These are phyloP conservation scores for Paraphysoderma sedebokerense DNA, from an alignment of 371 early-diverging fungal species.

Conservation along the genomic window DNA sequence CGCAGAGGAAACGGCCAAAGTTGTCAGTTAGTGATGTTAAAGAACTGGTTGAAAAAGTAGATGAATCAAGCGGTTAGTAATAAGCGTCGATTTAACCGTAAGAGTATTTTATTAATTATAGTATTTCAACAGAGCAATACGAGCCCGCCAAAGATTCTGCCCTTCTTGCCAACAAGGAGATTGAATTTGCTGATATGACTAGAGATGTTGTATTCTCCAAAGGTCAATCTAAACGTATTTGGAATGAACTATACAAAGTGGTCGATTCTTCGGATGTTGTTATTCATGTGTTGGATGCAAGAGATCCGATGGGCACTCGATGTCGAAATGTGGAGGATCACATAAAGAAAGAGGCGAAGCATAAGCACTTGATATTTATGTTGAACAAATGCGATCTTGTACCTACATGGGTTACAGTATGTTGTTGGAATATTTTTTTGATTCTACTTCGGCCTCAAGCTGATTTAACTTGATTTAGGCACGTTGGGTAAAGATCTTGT, in stretches of 20 bases:
- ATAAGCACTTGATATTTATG: slow-evolving; percentile 97
- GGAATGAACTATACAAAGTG: slow-evolving; percentile 99
- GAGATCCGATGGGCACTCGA: slow-evolving; percentile 95
- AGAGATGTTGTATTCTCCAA: slow-evolving; percentile 77
- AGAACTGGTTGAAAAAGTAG: slow-evolving; percentile 58
- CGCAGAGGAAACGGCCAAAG: slow-evolving; percentile 89
- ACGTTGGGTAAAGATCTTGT: slow-evolving; percentile 84
- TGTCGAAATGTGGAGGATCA: slow-evolving; percentile 84
- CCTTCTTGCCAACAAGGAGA: slow-evolving; percentile 49
- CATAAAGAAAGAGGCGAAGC: slow-evolving; percentile 82
- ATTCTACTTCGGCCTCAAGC: slow-evolving; percentile 4
- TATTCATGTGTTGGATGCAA: slow-evolving; percentile 96
- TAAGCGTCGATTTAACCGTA: not conserved
- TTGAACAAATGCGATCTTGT: slow-evolving; percentile 99
- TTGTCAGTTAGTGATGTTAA: slow-evolving; percentile 51
- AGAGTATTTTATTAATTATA: not conserved
- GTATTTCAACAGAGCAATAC: slow-evolving; percentile 44
- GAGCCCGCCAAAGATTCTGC: slow-evolving; percentile 50
- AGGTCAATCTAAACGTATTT: slow-evolving; percentile 96
- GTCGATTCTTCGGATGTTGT: slow-evolving; percentile 98
- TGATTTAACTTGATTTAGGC: slow-evolving; percentile 30
- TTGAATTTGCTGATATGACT: slow-evolving; percentile 50
- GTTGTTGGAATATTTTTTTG: slow-evolving; percentile 14
- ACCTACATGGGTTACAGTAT: slow-evolving; percentile 96
- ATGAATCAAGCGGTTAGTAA: slow-evolving; percentile 29